A percentile compares a stretch with the other conserved stretches of the same genome.
phyloP scores from a whole-genome alignment of 2,329 filamentous ascomycete species.

The Amauroascus niger region DNA sequence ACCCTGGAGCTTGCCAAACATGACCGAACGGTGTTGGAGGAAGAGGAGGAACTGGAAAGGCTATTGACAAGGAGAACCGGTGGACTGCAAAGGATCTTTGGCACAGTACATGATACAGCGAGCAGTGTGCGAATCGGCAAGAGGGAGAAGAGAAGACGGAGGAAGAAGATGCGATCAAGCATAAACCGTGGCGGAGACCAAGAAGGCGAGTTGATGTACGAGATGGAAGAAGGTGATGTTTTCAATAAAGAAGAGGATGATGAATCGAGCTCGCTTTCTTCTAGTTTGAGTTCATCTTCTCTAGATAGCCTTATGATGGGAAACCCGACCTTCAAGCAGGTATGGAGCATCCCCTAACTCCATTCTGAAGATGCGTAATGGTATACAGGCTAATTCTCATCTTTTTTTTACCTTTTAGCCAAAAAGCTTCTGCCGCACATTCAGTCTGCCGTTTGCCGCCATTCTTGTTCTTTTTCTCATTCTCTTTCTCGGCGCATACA shows the following conservation, averaged over 20 bases:
- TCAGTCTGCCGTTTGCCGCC: slow-evolving; percentile 35
- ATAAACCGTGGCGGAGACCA: slow-evolving; percentile 30
- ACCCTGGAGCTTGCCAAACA: slow-evolving; percentile 60
- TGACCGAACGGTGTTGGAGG: slow-evolving; percentile 60
- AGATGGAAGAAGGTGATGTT: slow-evolving; percentile 69
- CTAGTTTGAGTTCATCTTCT: slow-evolving; percentile 47
- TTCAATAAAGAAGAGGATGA: slow-evolving; percentile 45
- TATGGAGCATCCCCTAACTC: no score
- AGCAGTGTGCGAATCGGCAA: slow-evolving; percentile 44
- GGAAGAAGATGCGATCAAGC: slow-evolving; percentile 30
- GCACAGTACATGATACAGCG: slow-evolving; percentile 29
- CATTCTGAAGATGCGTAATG: no score
- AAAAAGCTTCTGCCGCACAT: slow-evolving; percentile 21
- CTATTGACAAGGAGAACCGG: slow-evolving; percentile 29
- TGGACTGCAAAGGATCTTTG: slow-evolving; percentile 35
- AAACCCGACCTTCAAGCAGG: slow-evolving; percentile 25
- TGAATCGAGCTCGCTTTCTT: slow-evolving; percentile 54
- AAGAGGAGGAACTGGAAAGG: slow-evolving; percentile 56
- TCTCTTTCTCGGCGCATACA: slow-evolving; percentile 48
- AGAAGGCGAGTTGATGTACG: slow-evolving; percentile 63
- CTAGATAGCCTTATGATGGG: slow-evolving; percentile 37
- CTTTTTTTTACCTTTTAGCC: slow-evolving; percentile 12
- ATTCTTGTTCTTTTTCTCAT: slow-evolving; percentile 47
- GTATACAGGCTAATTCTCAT: no score
- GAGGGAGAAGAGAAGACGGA: slow-evolving; percentile 42